Evolutionary conservation across 2,329 filamentous ascomycete species (phyloP), one percentile per base, ranked within the genome.

Genomic region (Neofusicoccum laricinum): DNA sequence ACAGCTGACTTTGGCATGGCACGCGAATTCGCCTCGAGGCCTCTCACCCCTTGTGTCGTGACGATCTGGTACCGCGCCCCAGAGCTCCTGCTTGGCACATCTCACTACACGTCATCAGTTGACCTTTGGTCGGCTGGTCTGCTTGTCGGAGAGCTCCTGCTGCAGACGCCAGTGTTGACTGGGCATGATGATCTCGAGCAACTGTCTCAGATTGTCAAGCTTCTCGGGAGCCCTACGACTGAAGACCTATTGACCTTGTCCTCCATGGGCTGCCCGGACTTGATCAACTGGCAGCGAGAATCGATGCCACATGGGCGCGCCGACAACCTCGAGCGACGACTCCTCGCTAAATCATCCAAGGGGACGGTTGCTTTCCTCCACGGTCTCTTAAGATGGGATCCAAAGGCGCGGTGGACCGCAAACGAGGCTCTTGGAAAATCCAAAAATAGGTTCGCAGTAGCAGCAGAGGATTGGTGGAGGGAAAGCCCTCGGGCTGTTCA

Each of bases 1-100:
- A 25, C 19, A 66, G 65, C 65, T 21, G 75, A 77, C 63, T 77
- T 77, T 55, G 75, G 75, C 30, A 71, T 76, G 68, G 73, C 75
- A 32, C 70, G 75, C 17, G 71, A 72, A 49, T 76, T 71, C 64
- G 70, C 69, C n/a, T 64, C 64, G 21, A 70, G 74, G n/a, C 75
- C 74, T 21, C 64, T 77, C 36, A 76, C 75, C 7, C 73, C 75
- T 12, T 70, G 72, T 53, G 65, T 68, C 19, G 61, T 64, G 25
- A 68, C 67, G 12, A 65, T 67, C 43, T 67, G 64, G 64, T 67
- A 69, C 48, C 66, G 65, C 8, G 53, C 66, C 3, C 67, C 67
- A 10, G 67, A 69, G 19, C 49, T 69, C 7, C 64, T 69, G 3
- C 65, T 69, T 4, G 66, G 64, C 6, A 62, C 49, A 12, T 32